Base-by-base conservation (phyloP, 75 land plant species). In the Cupressus sempervirens region DNA sequence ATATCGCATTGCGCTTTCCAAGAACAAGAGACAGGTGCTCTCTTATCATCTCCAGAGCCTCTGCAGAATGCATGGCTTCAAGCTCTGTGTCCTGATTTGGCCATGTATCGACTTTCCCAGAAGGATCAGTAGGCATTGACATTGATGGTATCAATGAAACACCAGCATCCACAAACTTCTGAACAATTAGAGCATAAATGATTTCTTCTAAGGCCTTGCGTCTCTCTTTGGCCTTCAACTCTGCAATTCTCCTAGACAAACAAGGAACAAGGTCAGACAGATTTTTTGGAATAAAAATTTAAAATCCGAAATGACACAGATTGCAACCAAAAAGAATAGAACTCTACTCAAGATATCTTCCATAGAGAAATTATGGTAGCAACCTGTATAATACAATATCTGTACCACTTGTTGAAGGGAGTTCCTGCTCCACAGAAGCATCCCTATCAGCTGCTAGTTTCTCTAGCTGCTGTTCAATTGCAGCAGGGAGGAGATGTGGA, bases 401-500 rank as follows among this genome's bases (percentile, higher is more conserved):
- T 43, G 92, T 89, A 58, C 90, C 88, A 29, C 90, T 36, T 56
- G 89, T 70, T 80, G 88, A 82, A 50, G 93, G 80, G 48, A 83
- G 79, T 2, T 89, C 89, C 67, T 93, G 68, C 30, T 88, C 32
- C 18, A 74, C 54, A 84, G 89, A 92, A 32, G 92, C 89, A 10
- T 92, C 90, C 80, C 91, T 84, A 85, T 89, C 91, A 34, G 86
- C 91, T 43, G 93, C 90, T 34, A 94, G 92, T 84, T 87, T 88
- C 76, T 94, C 90, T 3, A 94, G 93, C 84, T 94, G 96, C 82
- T 93, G 89, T 34, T 94, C 96, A 80, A 93, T 93, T 32, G 96
- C 95, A 36, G 94, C 95, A 80, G 90, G 92, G 14, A 94, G 87
- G 41, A 94, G 92, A 82, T 94, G 93, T 13, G 96, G 96, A 77